Percentiles rank a stretch among this genome's conserved stretches.
Evolutionary conservation across 495 filamentous ascomycete species (phyloP).

Genomic region (Penicillium flavigenum): DNA sequence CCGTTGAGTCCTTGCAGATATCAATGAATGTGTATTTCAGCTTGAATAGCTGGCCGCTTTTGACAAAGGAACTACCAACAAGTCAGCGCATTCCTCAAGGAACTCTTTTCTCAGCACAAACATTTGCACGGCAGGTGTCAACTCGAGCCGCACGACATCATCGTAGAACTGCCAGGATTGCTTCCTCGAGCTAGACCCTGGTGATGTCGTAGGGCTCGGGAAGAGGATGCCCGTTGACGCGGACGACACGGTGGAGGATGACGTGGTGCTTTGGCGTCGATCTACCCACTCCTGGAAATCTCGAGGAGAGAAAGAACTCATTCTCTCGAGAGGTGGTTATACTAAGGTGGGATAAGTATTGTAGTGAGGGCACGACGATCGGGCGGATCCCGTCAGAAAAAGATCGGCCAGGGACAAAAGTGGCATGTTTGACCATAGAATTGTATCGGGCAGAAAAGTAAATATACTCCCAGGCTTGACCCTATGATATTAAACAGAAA

Average conservation of each 20-base stretch:
- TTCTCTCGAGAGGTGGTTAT: constrained; percentile 13
- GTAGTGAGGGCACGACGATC: constrained; percentile 15
- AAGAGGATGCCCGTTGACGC: constrained; percentile 39
- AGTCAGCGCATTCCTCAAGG: neutral
- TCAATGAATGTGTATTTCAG: constrained; percentile 46
- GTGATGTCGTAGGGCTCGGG: constrained; percentile 34
- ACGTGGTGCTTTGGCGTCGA: constrained; percentile 39
- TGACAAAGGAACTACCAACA: constrained; percentile 39
- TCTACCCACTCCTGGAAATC: constrained; percentile 42
- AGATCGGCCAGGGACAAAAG: constrained; percentile 22
- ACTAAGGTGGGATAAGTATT: constrained; percentile 6
- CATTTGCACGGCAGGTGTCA: constrained; percentile 44
- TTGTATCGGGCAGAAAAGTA: neutral
- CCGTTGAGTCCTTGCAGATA: constrained; percentile 42
- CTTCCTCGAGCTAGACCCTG: constrained; percentile 36
- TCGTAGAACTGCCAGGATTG: constrained; percentile 37
- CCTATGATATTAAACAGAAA: neutral
- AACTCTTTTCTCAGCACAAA: constrained; percentile 17
- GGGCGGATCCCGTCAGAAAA: constrained; percentile 22
- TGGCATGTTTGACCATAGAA: constrained; percentile 10
- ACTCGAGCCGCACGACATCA: constrained; percentile 37
- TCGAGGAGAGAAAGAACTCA: constrained; percentile 28
- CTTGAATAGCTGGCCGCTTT: constrained; percentile 42
- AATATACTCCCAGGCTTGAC: neutral
- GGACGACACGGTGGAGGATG: constrained; percentile 43